These are phyloP conservation scores for Tuber indicum DNA, from an alignment of 495 filamentous ascomycete genomes.

Conservation along the genomic window DNA sequence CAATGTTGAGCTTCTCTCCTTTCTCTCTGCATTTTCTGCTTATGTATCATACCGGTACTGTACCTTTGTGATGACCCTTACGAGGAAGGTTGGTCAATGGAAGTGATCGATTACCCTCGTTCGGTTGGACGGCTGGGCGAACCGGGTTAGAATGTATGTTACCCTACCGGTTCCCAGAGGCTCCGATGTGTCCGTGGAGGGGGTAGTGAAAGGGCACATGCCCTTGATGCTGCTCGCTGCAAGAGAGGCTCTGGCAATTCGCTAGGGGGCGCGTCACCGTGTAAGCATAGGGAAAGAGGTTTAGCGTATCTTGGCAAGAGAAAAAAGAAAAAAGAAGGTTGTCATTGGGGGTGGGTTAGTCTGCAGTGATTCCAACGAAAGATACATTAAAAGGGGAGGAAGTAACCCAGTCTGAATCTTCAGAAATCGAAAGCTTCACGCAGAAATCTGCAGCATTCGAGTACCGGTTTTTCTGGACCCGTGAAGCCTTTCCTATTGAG, in stretches of 20 bases:
- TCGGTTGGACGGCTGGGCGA: neutral
- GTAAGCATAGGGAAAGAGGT: slow-evolving; percentile 1
- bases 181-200: neutral
- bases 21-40: neutral
- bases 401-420: slow-evolving; percentile 37
- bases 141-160: neutral
- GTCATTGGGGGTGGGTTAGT: neutral
- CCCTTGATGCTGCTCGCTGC: neutral
- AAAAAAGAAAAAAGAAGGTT: neutral
- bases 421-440: slow-evolving; percentile 36
- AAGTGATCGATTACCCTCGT: neutral
- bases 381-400: slow-evolving; percentile 38
- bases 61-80: neutral
- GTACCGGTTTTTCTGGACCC: slow-evolving; percentile 19
- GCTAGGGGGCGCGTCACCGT: neutral
- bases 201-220: neutral
- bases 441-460: neutral
- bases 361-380: neutral
- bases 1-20: neutral
- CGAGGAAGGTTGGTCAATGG: neutral
- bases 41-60: neutral
- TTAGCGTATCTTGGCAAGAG: neutral
- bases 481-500: slow-evolving; percentile 18
- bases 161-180: neutral
- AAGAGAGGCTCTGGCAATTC: neutral